Percentiles rank a stretch among this genome's conserved stretches.
These are phyloP conservation scores for Dendrocalamus sinicus DNA, from an alignment of 176 grass and related monocot species.

Conservation along the genomic window DNA sequence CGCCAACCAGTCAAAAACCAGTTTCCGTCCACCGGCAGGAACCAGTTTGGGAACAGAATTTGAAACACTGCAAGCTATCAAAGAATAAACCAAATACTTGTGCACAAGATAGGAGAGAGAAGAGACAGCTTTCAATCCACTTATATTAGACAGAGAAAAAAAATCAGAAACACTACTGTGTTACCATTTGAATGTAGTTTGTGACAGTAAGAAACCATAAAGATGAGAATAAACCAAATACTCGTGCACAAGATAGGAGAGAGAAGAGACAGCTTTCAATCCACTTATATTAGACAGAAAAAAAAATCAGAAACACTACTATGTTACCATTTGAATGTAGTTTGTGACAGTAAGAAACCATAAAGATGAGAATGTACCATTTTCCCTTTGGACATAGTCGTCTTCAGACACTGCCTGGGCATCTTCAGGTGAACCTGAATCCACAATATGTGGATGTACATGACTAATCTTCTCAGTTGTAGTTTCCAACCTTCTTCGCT, in stretches of 20 bases:
- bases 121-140: not conserved
- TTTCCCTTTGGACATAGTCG: conserved; percentile 59
- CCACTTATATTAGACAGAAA: not conserved
- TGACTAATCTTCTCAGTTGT: conserved; percentile 55
- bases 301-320: not conserved
- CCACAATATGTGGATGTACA: conserved; percentile 77
- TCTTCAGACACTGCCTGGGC: conserved; percentile 61
- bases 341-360: conserved; percentile 26
- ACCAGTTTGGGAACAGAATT: not conserved
- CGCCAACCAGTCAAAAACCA: not conserved
- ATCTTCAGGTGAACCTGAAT: conserved; percentile 77
- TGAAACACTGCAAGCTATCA: not conserved
- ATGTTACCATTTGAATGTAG: not conserved
- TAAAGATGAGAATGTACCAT: conserved; percentile 63
- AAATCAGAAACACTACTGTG: not conserved
- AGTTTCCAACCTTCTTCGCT: conserved; percentile 53
- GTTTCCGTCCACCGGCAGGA: not conserved
- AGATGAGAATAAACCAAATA: not conserved
- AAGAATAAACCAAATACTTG: not conserved
- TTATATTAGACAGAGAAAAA: not conserved
- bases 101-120: not conserved
- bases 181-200: too few relatives aligned
- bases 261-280: not conserved
- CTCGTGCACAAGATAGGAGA: not conserved
- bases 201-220: too few relatives aligned